Conservation (phyloP, 306 rosid genomes). For the Glycine latifolia region DNA sequence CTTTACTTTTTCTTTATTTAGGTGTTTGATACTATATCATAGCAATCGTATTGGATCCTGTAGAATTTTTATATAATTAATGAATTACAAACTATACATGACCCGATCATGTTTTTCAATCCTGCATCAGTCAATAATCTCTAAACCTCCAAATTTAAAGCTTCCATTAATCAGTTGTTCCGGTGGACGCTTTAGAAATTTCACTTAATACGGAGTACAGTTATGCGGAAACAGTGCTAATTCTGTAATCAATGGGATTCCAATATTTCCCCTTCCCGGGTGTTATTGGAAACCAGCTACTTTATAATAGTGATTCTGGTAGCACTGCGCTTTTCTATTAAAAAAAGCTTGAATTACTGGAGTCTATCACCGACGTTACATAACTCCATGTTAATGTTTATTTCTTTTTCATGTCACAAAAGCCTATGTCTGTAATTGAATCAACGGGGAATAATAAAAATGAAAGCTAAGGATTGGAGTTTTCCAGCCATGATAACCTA, state of each 20-base stretch:
- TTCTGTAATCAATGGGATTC: not conserved
- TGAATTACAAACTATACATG: conserved; percentile 23
- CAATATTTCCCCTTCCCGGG: no score
- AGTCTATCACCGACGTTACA: no score
- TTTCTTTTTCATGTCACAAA: no score
- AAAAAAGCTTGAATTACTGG: no score
- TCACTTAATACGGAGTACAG: not conserved
- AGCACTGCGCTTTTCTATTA: not conserved
- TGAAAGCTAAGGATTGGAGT: conserved; percentile 33
- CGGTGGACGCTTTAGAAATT: not conserved
- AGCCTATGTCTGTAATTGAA: no score
- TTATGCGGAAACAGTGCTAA: no score
- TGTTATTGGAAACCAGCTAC: no score
- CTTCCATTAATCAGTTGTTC: no score
- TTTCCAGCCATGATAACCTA: conserved; percentile 48
- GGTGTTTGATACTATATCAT: conserved; percentile 31
- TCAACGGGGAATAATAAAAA: not conserved
- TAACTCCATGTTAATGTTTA: no score
- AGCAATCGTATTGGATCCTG: conserved; percentile 30
- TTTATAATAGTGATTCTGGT: not conserved
- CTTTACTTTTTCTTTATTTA: not conserved
- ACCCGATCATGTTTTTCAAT: not conserved
- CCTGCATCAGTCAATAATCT: not conserved
- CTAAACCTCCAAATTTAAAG: no score
- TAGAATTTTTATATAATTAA: conserved; percentile 43